Base-by-base conservation (phyloP, 169 alveolate species). In the Plasmodium berghei region DNA sequence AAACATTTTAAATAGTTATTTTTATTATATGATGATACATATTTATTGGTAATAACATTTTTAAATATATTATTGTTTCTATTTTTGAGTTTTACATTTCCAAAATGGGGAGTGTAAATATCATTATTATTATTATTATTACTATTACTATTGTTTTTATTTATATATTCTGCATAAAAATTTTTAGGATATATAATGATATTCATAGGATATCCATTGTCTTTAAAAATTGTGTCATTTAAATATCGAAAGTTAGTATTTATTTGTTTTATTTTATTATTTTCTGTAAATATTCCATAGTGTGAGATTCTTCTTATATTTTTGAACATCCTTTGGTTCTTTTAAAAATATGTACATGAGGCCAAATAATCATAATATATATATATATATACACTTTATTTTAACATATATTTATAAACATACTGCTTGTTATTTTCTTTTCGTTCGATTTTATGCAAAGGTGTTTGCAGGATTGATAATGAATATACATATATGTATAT, bases 251-350 rank as follows among this genome's bases (percentile, higher is more conserved):
- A 52, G 14, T 55, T 72, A 26, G 22, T 55, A 26, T 72, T 52
- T 55, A 28, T 5, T 28, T 26, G n/a, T 52, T 45, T 26, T 54
- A 22, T 72, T 40, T 54, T 72, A 72, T 72, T 72, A n/a, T 55
- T 54, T 55, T 55, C 45, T 72, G 26, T 54, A 54, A 72, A 10
- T 72, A 16, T 52, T 22, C 70, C 55, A 12, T 20, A 16, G 6
- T 18, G 40, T 8, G 54, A 55, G 16, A n/a, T 24, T 45, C 12
- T 28, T 28, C 52, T 52, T 8, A 72, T 2, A 72, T 72, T 52
- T 10, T 18, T 72, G 28, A 72, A 22, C 54, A 28, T 72, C 18
- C 67, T 72, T 52, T 24, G 8, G 24, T 16, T 5, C 66, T 52
- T 34, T 49, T 70, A 40, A 58, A 58, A 26, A 71, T 5, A 34